Evolutionary conservation across 208 protist genomes (phyloP), one percentile per base, ranked within the genome.

Genomic region (Angomonas deanei): DNA sequence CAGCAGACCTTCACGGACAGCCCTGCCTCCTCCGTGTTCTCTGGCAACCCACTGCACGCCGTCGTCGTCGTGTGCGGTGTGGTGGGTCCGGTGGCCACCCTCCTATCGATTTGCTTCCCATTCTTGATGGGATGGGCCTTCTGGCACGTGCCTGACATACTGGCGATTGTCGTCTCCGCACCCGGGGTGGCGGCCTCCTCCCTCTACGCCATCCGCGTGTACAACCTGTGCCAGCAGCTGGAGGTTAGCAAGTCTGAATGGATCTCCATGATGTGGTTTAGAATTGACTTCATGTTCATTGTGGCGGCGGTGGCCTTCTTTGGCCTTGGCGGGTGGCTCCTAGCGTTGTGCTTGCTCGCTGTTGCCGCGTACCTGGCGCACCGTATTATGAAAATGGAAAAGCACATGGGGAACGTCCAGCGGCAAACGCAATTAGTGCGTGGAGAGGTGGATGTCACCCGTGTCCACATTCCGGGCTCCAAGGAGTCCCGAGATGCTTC

Each of bases 201-300:
- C 27, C 64, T 93, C 47, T 93, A 80, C 63, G 73, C 63, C 5
- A 46, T 70, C 27, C 82, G 86, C 42, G 61, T 69, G 30, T 68
- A 74, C 32, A 62, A 70, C n/a, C 24, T 78, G 27, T 32, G 39
- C 19, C 52, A 66, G 31, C 57, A 78, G 26, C 50, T 59, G 8
- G 80, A 93, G 13, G 77, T 90, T 2, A 84, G 62, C 46, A 79
- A 80, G 36, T 73, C 80, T 50, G 68, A 86, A 54, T 93, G 86
- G 83, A 73, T 93, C 30, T 19, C 70, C 19, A 76, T 93, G 73
- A 93, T 88, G 86, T 93, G 86, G 86, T 84, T 93, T 58, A 80
- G 86, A 15, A 67, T 93, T 2, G 86, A 93, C 64, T 82, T 84
- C 36, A 82, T 90, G 61, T 86, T 77, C 58, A 31, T 93, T 33